A percentile compares a stretch with the other conserved stretches of the same genome.
These are phyloP conservation scores for Diospyros kaki DNA, from an alignment of 148 eudicot genomes.

Conservation along the genomic window DNA sequence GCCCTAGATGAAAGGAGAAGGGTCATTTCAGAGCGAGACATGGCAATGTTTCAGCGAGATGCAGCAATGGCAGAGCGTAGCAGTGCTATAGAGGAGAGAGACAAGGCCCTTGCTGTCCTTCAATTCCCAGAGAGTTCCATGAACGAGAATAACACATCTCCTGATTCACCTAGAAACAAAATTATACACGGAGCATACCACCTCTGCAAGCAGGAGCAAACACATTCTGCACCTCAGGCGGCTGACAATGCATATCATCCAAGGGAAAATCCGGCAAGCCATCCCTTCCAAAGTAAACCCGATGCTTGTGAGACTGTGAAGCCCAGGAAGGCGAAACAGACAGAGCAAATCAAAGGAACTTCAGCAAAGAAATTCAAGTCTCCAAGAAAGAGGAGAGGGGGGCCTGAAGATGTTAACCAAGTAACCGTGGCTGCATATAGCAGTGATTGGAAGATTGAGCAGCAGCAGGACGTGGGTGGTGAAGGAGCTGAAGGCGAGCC, in stretches of 20 bases:
- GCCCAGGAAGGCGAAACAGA: conserved; percentile 25
- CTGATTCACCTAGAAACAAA: conserved; percentile 19
- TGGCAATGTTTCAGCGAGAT: conserved; percentile 50
- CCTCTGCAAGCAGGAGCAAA: conserved; percentile 19
- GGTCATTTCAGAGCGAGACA: conserved; percentile 48
- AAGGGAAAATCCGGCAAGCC: conserved; percentile 10
- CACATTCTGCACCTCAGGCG: conserved; percentile 15
- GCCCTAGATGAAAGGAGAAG: conserved; percentile 49
- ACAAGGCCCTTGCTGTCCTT: conserved; percentile 32
- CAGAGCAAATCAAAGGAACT: conserved; percentile 20
- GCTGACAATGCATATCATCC: conserved; percentile 19
- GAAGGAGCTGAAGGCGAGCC: conserved; percentile 23
- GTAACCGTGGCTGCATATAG: conserved; percentile 1
- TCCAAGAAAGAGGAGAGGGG: conserved; percentile 15
- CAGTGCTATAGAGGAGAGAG: conserved; percentile 37
- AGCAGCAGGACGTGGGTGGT: conserved; percentile 12
- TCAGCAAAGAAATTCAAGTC: conserved; percentile 13
- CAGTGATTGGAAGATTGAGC: conserved; percentile 13
- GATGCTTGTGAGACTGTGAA: conserved; percentile 12
- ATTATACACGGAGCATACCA: conserved; percentile 8
- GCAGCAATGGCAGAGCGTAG: conserved; percentile 48
- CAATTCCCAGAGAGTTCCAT: conserved; percentile 27
- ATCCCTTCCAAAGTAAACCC: not conserved
- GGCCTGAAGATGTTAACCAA: conserved; percentile 11
- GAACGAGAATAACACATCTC: conserved; percentile 24